Evolutionary conservation across 805 yeast genomes (phyloP).

Genomic region (Osmozyma mogii): DNA sequence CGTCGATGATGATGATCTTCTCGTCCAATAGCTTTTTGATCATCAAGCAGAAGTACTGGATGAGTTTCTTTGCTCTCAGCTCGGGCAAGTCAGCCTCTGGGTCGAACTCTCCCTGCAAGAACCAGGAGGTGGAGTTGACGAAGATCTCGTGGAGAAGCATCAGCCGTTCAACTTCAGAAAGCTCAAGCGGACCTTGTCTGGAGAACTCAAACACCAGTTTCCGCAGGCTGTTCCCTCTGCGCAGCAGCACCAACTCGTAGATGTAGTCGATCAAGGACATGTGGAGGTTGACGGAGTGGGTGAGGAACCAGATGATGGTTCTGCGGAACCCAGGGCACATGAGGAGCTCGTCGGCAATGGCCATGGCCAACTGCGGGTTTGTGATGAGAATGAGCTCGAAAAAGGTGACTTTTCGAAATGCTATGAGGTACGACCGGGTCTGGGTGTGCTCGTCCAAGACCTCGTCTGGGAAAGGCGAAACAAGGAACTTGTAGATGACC

Average conservation of each 20-base stretch:
- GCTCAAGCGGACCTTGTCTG: slow-evolving; percentile 44
- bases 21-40: slow-evolving; percentile 42
- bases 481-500: slow-evolving; percentile 40
- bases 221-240: slow-evolving; percentile 39
- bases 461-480: slow-evolving; percentile 23
- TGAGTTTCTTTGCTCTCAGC: slow-evolving; percentile 28
- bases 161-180: slow-evolving; percentile 53
- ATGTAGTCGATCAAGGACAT: slow-evolving; percentile 53
- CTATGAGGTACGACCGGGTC: slow-evolving; percentile 21
- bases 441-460: slow-evolving; percentile 17
- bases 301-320: slow-evolving; percentile 57
- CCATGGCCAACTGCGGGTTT: slow-evolving; percentile 46
- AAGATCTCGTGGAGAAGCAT: slow-evolving; percentile 68
- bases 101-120: slow-evolving; percentile 19
- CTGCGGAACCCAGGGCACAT: slow-evolving; percentile 62
- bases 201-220: slow-evolving; percentile 37
- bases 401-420: slow-evolving; percentile 25
- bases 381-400: slow-evolving; percentile 46
- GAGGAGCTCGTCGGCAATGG: slow-evolving; percentile 60
- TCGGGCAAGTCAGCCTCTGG: slow-evolving; percentile 4
- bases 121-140: slow-evolving; percentile 36
- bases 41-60: slow-evolving; percentile 57
- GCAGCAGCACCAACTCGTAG: slow-evolving; percentile 49
- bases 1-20: slow-evolving; percentile 36
- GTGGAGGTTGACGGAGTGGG: slow-evolving; percentile 48